phyloP scores from a whole-genome alignment of 768 basidiomycete species.

The Tylopilus balloui region DNA sequence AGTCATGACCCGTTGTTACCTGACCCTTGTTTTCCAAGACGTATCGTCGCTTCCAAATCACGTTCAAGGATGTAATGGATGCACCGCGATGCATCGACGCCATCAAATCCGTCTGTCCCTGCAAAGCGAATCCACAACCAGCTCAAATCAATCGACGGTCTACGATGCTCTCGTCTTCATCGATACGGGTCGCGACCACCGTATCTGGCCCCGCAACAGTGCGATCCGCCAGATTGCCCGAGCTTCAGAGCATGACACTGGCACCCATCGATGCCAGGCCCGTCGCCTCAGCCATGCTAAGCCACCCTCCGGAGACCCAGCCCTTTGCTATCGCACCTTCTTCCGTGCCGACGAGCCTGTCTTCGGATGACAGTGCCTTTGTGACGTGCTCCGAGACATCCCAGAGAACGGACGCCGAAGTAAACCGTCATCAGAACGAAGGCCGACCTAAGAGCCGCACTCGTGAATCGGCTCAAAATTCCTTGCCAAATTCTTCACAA shows the following conservation, averaged over 20 bases:
- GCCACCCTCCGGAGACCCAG: not conserved
- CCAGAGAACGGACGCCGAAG: slow-evolving; percentile 3
- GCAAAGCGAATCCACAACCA: slow-evolving; percentile 51
- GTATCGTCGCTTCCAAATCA: slow-evolving; percentile 74
- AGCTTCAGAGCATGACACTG: slow-evolving; percentile 3
- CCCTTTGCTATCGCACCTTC: slow-evolving; percentile 2
- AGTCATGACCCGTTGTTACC: not conserved
- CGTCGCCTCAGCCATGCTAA: not conserved
- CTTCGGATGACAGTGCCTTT: slow-evolving; percentile 29
- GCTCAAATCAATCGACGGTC: slow-evolving; percentile 17
- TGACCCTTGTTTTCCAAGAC: slow-evolving; percentile 37
- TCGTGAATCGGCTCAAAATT: slow-evolving; percentile 9
- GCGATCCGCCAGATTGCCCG: not conserved
- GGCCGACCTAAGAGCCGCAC: not conserved
- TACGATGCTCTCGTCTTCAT: slow-evolving; percentile 12
- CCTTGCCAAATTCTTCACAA: slow-evolving; percentile 33
- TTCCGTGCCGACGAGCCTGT: slow-evolving; percentile 6
- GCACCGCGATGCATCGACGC: slow-evolving; percentile 56
- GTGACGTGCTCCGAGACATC: slow-evolving; percentile 27
- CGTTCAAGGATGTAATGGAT: slow-evolving; percentile 48
- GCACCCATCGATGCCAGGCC: not conserved
- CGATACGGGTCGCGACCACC: slow-evolving; percentile 18
- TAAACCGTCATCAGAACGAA: not conserved
- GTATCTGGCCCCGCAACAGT: not conserved
- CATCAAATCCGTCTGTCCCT: slow-evolving; percentile 68